These are phyloP conservation scores for Umbellularia californica DNA, from an alignment of 164 flowering plant genomes.

Conservation along the genomic window DNA sequence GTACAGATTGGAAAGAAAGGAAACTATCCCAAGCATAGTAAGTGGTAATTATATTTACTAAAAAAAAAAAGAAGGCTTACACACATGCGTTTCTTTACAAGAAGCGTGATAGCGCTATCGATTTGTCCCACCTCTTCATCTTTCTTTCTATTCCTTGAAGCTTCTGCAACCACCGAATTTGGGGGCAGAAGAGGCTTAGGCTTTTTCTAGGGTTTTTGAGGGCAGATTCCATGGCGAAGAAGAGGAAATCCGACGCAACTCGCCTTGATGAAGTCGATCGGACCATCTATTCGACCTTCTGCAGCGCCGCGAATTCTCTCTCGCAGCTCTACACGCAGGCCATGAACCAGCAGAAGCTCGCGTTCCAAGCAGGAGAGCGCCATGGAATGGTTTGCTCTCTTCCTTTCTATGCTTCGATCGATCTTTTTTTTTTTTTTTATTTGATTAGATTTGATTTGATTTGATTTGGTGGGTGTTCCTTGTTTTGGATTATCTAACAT, in stretches of 20 bases:
- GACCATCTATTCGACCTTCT: conserved; percentile 64
- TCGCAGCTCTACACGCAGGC: conserved; percentile 84
- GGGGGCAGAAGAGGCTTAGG: neutral
- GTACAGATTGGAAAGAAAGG: too few species aligned
- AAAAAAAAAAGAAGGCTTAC: too few species aligned
- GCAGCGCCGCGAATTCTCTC: conserved; percentile 73
- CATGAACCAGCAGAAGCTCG: conserved; percentile 66
- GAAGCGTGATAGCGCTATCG: neutral
- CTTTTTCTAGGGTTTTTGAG: neutral
- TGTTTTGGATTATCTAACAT: neutral
- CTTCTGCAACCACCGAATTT: conserved; percentile 3
- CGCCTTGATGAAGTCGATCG: conserved; percentile 84
- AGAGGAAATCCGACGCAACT: conserved; percentile 70
- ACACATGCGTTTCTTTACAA: neutral
- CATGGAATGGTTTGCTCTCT: conserved; percentile 44
- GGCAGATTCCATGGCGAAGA: conserved; percentile 53
- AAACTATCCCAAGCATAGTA: too few species aligned
- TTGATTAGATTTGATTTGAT: neutral
- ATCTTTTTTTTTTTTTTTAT: neutral
- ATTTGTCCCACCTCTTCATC: neutral
- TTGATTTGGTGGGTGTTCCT: neutral
- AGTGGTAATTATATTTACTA: too few species aligned
- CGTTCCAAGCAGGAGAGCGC: conserved; percentile 79
- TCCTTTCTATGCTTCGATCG: neutral
- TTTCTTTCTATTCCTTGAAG: neutral